Percentiles rank a stretch among this genome's conserved stretches.
phyloP scores from a whole-genome alignment of 2,329 filamentous ascomycete genomes.

The Penicillium sp. region DNA sequence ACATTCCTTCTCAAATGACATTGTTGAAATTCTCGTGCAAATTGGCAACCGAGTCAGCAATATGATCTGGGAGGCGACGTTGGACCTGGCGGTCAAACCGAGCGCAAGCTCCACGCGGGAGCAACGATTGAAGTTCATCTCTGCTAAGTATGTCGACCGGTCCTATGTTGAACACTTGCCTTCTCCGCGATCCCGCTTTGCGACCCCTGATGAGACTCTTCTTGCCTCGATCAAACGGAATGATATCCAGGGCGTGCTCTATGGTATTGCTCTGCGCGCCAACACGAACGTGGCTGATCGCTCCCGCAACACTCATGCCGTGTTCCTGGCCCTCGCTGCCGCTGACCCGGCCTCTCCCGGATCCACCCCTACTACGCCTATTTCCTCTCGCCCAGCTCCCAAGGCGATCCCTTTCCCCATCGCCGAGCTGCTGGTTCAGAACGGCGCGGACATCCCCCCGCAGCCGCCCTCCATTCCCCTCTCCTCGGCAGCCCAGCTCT shows the following conservation, averaged over 20 bases:
- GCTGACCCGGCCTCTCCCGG: conserved; percentile 82
- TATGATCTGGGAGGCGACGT: conserved; percentile 88
- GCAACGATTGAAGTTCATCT: conserved; percentile 91
- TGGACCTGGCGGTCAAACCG: conserved; percentile 74
- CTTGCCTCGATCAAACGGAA: conserved; percentile 94
- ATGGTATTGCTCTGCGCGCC: conserved; percentile 80
- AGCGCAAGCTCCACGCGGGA: conserved; percentile 76
- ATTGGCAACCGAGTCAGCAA: conserved; percentile 95
- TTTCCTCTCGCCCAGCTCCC: conserved; percentile 28
- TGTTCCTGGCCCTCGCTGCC: conserved; percentile 87
- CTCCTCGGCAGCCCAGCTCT: conserved; percentile 73
- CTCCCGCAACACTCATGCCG: conserved; percentile 80
- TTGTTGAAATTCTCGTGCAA: conserved; percentile 86
- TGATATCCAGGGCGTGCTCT: conserved; percentile 89
- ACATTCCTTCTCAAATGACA: conserved; percentile 93
- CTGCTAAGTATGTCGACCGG: conserved; percentile 85
- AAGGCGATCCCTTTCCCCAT: conserved; percentile 71
- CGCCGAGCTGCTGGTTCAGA: conserved; percentile 87
- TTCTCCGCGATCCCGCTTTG: conserved; percentile 70
- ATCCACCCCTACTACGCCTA: conserved; percentile 36
- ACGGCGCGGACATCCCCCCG: conserved; percentile 82
- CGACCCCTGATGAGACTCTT: conserved; percentile 79
- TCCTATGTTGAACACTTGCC: conserved; percentile 74
- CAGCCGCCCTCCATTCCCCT: conserved; percentile 78
- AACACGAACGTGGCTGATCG: conserved; percentile 85